These are phyloP conservation scores for Acanthamoeba castellanii DNA, from an alignment of 208 protist species.

Conservation along the genomic window DNA sequence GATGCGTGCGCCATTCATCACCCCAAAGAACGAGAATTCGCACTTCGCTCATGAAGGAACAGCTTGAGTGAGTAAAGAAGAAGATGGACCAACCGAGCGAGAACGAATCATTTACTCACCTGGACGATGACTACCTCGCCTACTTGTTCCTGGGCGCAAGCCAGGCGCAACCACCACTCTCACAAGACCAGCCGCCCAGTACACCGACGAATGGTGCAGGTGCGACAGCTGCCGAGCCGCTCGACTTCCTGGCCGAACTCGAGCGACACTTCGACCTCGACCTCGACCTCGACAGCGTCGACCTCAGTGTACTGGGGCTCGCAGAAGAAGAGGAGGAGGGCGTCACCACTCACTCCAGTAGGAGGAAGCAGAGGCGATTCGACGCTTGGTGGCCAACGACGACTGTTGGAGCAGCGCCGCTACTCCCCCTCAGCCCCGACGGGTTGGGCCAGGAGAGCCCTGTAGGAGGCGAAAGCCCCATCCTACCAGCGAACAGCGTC, in stretches of 20 bases:
- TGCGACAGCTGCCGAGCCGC: not conserved
- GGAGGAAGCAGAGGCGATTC: not conserved
- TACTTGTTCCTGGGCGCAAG: too few species aligned
- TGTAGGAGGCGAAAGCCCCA: not conserved
- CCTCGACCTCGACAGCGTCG: not conserved
- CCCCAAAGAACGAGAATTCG: not conserved
- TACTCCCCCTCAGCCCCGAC: not conserved
- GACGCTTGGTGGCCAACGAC: too few species aligned
- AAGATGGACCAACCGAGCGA: too few species aligned
- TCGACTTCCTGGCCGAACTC: not conserved
- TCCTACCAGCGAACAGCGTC: not conserved
- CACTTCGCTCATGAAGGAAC: not conserved
- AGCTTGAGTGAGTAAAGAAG: not conserved
- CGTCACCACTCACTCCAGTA: not conserved
- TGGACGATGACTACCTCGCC: too few species aligned
- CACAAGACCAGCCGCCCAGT: too few species aligned
- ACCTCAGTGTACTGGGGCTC: not conserved
- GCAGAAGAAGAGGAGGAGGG: not conserved
- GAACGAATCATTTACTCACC: too few species aligned
- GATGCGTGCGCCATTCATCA: not conserved
- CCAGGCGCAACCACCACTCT: too few species aligned
- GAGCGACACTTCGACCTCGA: constrained; percentile 18
- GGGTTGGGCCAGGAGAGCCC: not conserved
- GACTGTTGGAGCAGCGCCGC: not conserved
- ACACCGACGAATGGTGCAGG: too few species aligned